A percentile compares a stretch with the other conserved stretches of the same genome.
phyloP scores from a whole-genome alignment of 768 basidiomycete genomes.

The Termitomyces sp. region DNA sequence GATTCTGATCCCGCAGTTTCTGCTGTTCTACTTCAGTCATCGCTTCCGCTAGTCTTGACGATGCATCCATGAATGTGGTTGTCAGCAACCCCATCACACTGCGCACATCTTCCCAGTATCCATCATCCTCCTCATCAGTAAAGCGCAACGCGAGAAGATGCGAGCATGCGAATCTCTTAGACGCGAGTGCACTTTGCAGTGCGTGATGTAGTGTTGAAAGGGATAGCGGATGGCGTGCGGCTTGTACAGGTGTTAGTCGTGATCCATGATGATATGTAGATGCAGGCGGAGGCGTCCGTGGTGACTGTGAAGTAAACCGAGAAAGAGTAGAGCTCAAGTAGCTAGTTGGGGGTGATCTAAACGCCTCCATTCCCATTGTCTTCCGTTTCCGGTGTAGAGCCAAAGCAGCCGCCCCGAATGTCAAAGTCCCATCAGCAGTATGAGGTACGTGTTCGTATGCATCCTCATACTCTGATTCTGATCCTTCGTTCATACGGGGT shows the following conservation, averaged over 20 bases:
- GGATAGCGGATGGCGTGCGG: conserved; percentile 61
- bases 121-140: conserved; percentile 59
- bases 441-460: conserved; percentile 13
- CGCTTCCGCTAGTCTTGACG: conserved; percentile 54
- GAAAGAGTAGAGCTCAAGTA: conserved; percentile 23
- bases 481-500: conserved; percentile 25
- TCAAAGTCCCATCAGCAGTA: conserved; percentile 11
- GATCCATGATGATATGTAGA: conserved; percentile 41
- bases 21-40: conserved; percentile 55
- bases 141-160: conserved; percentile 80
- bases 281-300: conserved; percentile 18
- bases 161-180: conserved; percentile 73
- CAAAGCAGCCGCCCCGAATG: conserved; percentile 61
- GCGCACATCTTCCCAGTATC: conserved; percentile 83
- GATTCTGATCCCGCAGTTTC: conserved; percentile 44
- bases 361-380: conserved; percentile 40
- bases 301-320: conserved; percentile 25
- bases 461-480: conserved; percentile 20
- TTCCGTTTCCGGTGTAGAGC: conserved; percentile 51
- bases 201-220: conserved; percentile 55
- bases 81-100: conserved; percentile 69
- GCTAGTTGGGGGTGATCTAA: conserved; percentile 33
- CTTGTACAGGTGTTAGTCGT: conserved; percentile 56
- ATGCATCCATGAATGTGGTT: conserved; percentile 59
- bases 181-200: conserved; percentile 60